Percentiles rank a stretch among this genome's conserved stretches.
phyloP scores from a whole-genome alignment of 2,329 filamentous ascomycete species.

The Ophiocordyceps unilateralis region DNA sequence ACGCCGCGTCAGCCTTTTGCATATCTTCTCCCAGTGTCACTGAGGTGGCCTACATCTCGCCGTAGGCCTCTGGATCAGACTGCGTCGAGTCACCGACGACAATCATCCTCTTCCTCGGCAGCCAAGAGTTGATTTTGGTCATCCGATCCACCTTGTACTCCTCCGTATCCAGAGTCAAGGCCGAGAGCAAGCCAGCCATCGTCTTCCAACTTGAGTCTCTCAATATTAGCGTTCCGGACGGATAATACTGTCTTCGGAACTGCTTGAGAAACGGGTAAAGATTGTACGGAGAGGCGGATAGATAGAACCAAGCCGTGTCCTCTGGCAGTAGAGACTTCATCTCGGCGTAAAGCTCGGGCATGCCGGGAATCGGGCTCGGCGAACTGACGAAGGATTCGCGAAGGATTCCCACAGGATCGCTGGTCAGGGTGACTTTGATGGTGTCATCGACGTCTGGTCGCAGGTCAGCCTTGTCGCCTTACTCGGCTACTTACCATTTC shows the following conservation, averaged over 20 bases:
- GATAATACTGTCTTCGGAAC: constrained; percentile 58
- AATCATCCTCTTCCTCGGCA: constrained; percentile 65
- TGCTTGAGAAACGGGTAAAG: constrained; percentile 70
- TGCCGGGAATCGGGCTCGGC: constrained; percentile 54
- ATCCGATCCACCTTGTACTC: constrained; percentile 76
- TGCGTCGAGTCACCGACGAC: constrained; percentile 85
- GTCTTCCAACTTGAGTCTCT: constrained; percentile 80
- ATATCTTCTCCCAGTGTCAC: not conserved
- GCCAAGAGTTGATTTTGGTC: constrained; percentile 58
- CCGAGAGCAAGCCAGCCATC: constrained; percentile 59
- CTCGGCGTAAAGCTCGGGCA: constrained; percentile 67
- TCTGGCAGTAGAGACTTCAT: constrained; percentile 36
- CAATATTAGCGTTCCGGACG: constrained; percentile 64
- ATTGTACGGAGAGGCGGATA: constrained; percentile 88
- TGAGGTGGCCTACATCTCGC: constrained; percentile 42
- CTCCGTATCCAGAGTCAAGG: constrained; percentile 64
- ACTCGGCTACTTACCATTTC: no score
- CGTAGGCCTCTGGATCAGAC: constrained; percentile 80
- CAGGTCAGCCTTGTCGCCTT: constrained; percentile 7
- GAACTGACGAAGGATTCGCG: constrained; percentile 67
- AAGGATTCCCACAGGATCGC: constrained; percentile 64
- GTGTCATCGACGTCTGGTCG: constrained; percentile 74
- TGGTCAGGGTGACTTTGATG: constrained; percentile 79
- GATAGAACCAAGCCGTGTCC: constrained; percentile 72
- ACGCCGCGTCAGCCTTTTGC: constrained; percentile 3